Conservation (phyloP, 805 yeast species). For the Yarrowia sp. region DNA sequence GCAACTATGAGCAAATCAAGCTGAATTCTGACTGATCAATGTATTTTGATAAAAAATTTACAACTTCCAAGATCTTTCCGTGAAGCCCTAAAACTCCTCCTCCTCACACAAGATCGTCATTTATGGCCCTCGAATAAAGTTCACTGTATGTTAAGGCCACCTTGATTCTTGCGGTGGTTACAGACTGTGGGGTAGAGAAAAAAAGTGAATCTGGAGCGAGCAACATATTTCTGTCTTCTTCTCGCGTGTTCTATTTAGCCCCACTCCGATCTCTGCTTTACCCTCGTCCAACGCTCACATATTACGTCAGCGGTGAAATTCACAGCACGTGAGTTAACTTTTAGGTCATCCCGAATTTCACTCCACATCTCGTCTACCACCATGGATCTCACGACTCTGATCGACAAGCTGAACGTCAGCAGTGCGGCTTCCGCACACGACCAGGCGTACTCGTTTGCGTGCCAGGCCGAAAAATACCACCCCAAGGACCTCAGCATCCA, state of each 20-base stretch:
- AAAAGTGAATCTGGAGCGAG: too few relatives aligned
- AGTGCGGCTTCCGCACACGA: constrained; percentile 3
- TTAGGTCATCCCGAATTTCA: neutral
- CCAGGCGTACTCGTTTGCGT: neutral
- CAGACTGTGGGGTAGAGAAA: neutral
- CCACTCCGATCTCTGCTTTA: too few relatives aligned
- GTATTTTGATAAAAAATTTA: too few relatives aligned
- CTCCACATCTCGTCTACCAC: neutral
- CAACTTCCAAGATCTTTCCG: too few relatives aligned
- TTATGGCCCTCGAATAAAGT: neutral
- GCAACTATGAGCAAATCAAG: too few relatives aligned
- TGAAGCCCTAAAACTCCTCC: too few relatives aligned
- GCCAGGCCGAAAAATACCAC: constrained; percentile 30
- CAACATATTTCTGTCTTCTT: too few relatives aligned
- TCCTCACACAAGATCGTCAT: too few relatives aligned
- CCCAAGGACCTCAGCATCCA: constrained; percentile 39
- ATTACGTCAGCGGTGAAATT: too few relatives aligned
- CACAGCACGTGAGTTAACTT: constrained; percentile 10
- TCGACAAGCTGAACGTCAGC: constrained; percentile 24
- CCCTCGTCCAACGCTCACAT: too few relatives aligned
- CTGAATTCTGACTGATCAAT: too few relatives aligned
- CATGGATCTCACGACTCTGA: constrained; percentile 24
- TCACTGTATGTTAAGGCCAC: neutral
- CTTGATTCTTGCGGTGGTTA: neutral
- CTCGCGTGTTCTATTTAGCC: too few relatives aligned